A percentile compares a stretch with the other conserved stretches of the same genome.
Evolutionary conservation across 2,329 filamentous ascomycete species (phyloP).

Genomic region (Colletotrichum sp.): DNA sequence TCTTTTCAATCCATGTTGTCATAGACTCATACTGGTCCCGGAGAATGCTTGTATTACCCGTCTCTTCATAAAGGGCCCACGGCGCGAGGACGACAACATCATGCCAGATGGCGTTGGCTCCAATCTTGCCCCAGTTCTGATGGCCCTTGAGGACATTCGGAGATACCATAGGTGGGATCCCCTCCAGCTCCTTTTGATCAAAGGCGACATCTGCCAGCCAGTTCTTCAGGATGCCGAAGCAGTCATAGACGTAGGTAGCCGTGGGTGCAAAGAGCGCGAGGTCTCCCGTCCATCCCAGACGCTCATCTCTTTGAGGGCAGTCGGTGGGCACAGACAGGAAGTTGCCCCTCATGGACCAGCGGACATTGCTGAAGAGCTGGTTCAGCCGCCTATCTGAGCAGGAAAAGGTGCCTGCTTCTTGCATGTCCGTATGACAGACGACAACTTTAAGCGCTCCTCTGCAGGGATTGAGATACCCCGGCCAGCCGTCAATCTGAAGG

Average conservation of each 20-base stretch:
- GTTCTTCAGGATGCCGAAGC: neutral
- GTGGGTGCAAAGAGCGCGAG: conserved; percentile 11
- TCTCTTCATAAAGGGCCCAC: conserved; percentile 9
- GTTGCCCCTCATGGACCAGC: conserved; percentile 17
- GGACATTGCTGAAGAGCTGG: neutral
- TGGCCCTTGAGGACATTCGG: conserved; percentile 26
- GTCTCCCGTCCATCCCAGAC: conserved; percentile 12
- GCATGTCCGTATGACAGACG: conserved; percentile 17
- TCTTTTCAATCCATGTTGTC: neutral
- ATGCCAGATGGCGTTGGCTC: conserved; percentile 21
- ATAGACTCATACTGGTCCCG: conserved; percentile 1
- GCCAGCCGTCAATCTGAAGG: conserved; percentile 46
- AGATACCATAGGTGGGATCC: conserved; percentile 36
- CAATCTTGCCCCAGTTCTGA: conserved; percentile 11
- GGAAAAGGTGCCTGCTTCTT: neutral
- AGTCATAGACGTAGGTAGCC: neutral
- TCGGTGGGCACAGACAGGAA: conserved; percentile 19
- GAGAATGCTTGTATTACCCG: neutral
- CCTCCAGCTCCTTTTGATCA: conserved; percentile 35
- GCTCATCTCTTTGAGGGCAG: conserved; percentile 19
- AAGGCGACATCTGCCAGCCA: conserved; percentile 15
- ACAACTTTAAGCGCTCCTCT: neutral
- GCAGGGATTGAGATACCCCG: neutral
- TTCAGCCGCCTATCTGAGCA: conserved; percentile 9
- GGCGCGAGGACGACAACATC: conserved; percentile 10